Percentiles rank a stretch among this genome's conserved stretches.
phyloP scores from a whole-genome alignment of 2,329 filamentous ascomycete genomes.

The Hymenotorrendiella dingleyae region DNA sequence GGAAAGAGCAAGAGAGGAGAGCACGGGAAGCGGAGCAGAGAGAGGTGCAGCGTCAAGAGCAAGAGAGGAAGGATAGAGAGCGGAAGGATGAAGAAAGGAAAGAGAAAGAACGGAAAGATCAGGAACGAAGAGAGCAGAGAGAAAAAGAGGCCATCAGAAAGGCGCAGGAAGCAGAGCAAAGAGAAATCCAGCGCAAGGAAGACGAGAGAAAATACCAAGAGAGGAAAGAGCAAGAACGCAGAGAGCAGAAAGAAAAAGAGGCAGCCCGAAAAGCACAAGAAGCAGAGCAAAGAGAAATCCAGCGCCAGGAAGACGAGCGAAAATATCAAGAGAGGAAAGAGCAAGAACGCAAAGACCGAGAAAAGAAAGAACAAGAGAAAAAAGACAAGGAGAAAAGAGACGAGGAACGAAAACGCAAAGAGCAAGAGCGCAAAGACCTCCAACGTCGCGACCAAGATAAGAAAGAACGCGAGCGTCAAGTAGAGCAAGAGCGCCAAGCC shows the following conservation, averaged over 20 bases:
- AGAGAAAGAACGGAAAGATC: background rate
- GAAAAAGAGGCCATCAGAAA: background rate
- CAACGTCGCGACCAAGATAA: background rate
- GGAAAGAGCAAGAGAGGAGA: background rate
- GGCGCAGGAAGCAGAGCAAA: background rate
- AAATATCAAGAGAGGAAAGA: background rate
- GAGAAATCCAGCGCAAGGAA: background rate
- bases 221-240: background rate
- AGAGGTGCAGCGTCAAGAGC: background rate
- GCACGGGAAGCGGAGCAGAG: background rate
- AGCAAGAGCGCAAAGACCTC: background rate
- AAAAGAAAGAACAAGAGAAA: background rate
- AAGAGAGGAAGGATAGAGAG: background rate
- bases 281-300: background rate
- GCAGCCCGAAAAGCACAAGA: background rate
- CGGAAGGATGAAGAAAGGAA: background rate
- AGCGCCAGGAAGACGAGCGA: background rate
- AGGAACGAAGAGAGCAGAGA: background rate
- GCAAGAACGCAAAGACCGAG: background rate
- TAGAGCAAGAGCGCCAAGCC: no score
- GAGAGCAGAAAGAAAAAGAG: background rate
- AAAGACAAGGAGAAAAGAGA: background rate
- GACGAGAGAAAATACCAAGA: background rate
- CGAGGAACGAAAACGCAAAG: background rate
- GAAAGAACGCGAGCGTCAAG: background rate